phyloP scores from a whole-genome alignment of 305 asterid genomes.

The Fraxinus sp. region DNA sequence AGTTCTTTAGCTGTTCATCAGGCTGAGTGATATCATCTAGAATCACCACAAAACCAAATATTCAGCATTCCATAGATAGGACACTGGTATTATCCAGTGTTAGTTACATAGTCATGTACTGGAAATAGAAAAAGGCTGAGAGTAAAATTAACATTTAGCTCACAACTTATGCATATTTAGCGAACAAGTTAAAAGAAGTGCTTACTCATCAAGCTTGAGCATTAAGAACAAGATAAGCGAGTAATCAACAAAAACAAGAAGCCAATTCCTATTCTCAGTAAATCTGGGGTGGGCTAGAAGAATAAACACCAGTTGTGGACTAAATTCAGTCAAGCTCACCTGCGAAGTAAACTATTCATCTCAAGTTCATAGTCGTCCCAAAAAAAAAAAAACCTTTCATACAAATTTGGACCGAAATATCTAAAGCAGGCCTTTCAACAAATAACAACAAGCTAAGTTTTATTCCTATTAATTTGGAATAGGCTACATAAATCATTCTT shows the following conservation, averaged over 20 bases:
- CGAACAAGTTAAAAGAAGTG: background rate
- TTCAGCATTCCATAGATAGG: slow-evolving; percentile 29
- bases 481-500: background rate
- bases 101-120: slow-evolving; percentile 14
- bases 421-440: background rate
- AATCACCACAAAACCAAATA: slow-evolving; percentile 32
- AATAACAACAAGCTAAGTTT: background rate
- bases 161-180: background rate
- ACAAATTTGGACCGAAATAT: background rate
- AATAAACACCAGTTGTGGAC: background rate
- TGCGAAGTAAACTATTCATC: background rate
- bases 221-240: background rate
- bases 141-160: background rate
- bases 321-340: background rate
- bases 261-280: background rate
- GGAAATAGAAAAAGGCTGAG: background rate
- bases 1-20: slow-evolving; percentile 42
- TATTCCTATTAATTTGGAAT: background rate
- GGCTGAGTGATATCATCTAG: slow-evolving; percentile 89
- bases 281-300: background rate
- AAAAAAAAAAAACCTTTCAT: background rate
- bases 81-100: slow-evolving; percentile 2
- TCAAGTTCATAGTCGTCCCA: background rate
- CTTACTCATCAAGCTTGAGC: background rate
- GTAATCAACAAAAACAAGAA: background rate